Percentiles rank a stretch among this genome's conserved stretches.
Evolutionary conservation across 495 filamentous ascomycete genomes (phyloP).

Genomic region (Choiromyces venosus): DNA sequence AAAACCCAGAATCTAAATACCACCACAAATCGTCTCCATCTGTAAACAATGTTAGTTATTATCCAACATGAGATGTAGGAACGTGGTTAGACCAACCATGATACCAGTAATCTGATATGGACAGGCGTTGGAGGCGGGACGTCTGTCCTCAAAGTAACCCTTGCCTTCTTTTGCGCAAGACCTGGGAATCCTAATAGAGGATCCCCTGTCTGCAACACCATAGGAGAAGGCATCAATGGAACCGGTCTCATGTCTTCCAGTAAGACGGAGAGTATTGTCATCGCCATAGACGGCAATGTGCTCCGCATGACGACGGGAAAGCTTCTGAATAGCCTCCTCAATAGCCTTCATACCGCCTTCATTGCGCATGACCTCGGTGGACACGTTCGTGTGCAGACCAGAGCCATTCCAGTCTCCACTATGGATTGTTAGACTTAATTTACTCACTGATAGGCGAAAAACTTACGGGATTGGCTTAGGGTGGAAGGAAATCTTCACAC

Average conservation of each 20-base stretch:
- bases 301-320: constrained; percentile 81
- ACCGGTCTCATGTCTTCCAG: constrained; percentile 91
- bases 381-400: constrained; percentile 88
- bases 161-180: constrained; percentile 85
- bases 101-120: constrained; percentile 96
- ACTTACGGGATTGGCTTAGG: constrained; percentile 85
- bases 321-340: constrained; percentile 79
- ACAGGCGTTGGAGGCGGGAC: constrained; percentile 91
- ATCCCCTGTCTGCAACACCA: constrained; percentile 94
- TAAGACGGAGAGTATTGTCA: constrained; percentile 85
- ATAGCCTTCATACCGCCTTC: constrained; percentile 94
- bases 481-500: constrained; percentile 89
- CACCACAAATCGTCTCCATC: constrained; percentile 31
- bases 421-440: constrained; percentile 19
- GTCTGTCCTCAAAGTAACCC: constrained; percentile 97
- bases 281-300: constrained; percentile 97
- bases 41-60: neutral
- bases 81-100: constrained; percentile 51
- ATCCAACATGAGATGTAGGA: constrained; percentile 14
- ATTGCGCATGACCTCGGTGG: constrained; percentile 74
- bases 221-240: constrained; percentile 90
- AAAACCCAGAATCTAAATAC: constrained; percentile 20
- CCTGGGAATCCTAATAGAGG: constrained; percentile 87
- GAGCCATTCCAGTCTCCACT: constrained; percentile 97
- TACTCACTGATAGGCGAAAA: neutral